Conservation (phyloP, 176 grass and related monocot genomes). For the Hyparrhenia diplandra region DNA sequence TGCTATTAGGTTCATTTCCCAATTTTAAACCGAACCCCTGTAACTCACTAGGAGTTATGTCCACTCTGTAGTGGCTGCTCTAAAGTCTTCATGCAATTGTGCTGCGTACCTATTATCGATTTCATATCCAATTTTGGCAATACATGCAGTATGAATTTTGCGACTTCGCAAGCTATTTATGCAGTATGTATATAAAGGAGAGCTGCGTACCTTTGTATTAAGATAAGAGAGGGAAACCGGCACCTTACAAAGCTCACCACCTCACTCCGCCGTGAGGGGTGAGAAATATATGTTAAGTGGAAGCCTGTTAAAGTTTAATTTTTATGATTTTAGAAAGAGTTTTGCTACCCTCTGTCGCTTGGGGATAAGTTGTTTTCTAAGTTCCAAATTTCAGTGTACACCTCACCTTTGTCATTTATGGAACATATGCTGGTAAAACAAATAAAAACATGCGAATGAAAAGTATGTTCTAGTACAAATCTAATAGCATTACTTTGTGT, state of each 20-base stretch:
- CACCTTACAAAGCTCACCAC: neutral
- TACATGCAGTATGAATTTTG: neutral
- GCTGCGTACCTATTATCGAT: neutral
- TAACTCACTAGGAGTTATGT: neutral
- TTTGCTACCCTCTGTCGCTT: neutral
- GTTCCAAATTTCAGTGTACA: neutral
- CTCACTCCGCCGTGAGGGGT: neutral
- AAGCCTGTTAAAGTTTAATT: neutral
- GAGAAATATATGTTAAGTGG: neutral
- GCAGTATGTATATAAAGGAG: no score
- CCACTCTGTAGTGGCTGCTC: neutral
- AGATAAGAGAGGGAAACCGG: neutral
- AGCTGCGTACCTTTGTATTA: neutral
- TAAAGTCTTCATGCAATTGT: neutral
- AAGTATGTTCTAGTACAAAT: neutral
- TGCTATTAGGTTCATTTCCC: neutral
- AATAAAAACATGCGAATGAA: neutral
- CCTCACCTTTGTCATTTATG: neutral
- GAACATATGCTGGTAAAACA: neutral
- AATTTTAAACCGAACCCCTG: neutral
- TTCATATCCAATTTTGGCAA: neutral
- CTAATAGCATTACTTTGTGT: neutral
- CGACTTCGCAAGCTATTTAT: neutral
- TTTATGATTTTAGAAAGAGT: neutral
- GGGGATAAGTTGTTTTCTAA: neutral